phyloP scores from a whole-genome alignment of 23 red algal genomes.

The Agarophyton chilense region DNA sequence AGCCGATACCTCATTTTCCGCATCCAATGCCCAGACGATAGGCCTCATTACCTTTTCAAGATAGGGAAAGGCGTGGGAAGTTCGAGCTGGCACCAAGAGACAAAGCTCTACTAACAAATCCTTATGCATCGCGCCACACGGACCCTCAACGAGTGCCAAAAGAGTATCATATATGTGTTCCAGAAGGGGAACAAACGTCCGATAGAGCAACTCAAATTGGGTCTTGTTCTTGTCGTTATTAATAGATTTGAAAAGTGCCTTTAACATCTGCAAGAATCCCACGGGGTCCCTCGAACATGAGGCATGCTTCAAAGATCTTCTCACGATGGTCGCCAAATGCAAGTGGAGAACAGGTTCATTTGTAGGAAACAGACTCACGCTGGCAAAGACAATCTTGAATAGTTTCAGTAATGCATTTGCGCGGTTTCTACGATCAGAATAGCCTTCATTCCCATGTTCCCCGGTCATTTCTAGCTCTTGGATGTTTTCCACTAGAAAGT shows the following conservation, averaged over 20 bases:
- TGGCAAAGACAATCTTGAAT: constrained; percentile 96
- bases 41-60: constrained; percentile 81
- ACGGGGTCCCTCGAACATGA: constrained; percentile 52
- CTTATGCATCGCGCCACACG: constrained; percentile 44
- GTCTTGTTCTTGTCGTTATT: constrained; percentile 63
- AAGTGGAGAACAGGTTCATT: constrained; percentile 91
- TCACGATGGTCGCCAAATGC: constrained; percentile 83
- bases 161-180: constrained; percentile 68
- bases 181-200: constrained; percentile 83
- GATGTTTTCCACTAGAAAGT: constrained; percentile 85
- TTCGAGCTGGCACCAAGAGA: constrained; percentile 89
- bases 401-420: constrained; percentile 71
- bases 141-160: constrained; percentile 64
- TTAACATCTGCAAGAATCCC: constrained; percentile 85
- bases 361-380: constrained; percentile 81
- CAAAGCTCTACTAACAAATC: constrained; percentile 93
- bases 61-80: constrained; percentile 92
- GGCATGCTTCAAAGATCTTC: constrained; percentile 75
- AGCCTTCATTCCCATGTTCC: not conserved
- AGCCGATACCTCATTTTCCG: constrained; percentile 45
- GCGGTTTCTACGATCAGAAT: not conserved
- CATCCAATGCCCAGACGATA: constrained; percentile 76
- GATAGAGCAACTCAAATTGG: constrained; percentile 89
- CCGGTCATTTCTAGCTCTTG: constrained; percentile 27
- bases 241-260: constrained; percentile 91